phyloP scores from a whole-genome alignment of 768 basidiomycete genomes.

The Pisolithus albus region DNA sequence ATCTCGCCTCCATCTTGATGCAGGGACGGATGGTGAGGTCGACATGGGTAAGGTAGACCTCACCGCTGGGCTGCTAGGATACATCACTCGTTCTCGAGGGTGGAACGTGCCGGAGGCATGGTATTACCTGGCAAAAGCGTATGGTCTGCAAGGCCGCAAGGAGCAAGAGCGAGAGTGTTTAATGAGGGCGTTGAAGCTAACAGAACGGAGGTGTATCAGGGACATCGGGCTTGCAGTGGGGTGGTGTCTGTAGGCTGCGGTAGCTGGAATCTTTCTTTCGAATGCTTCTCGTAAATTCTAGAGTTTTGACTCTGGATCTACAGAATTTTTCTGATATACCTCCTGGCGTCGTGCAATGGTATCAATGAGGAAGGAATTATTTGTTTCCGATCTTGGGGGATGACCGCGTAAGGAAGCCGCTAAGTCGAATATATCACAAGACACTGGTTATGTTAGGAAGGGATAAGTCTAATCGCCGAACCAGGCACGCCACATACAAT shows the following conservation, averaged over 20 bases:
- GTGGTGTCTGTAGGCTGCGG: conserved; percentile 46
- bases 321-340: too few species aligned
- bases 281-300: not conserved
- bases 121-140: conserved; percentile 84
- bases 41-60: conserved; percentile 58
- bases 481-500: too few species aligned
- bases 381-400: too few species aligned
- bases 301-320: not conserved
- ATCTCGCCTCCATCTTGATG: conserved; percentile 61
- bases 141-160: conserved; percentile 64
- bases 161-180: conserved; percentile 73
- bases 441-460: too few species aligned
- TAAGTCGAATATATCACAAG: too few species aligned
- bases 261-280: not conserved
- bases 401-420: too few species aligned
- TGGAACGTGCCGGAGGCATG: conserved; percentile 95
- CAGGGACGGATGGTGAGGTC: conserved; percentile 8
- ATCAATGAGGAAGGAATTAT: too few species aligned
- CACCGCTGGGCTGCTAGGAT: conserved; percentile 72
- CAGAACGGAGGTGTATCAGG: conserved; percentile 57
- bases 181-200: conserved; percentile 55
- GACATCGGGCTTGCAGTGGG: conserved; percentile 59
- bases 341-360: too few species aligned
- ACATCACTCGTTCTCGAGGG: conserved; percentile 69
- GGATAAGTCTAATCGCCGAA: too few species aligned